phyloP scores from a whole-genome alignment of 2,329 filamentous ascomycete genomes.

The Penicillium sp. region DNA sequence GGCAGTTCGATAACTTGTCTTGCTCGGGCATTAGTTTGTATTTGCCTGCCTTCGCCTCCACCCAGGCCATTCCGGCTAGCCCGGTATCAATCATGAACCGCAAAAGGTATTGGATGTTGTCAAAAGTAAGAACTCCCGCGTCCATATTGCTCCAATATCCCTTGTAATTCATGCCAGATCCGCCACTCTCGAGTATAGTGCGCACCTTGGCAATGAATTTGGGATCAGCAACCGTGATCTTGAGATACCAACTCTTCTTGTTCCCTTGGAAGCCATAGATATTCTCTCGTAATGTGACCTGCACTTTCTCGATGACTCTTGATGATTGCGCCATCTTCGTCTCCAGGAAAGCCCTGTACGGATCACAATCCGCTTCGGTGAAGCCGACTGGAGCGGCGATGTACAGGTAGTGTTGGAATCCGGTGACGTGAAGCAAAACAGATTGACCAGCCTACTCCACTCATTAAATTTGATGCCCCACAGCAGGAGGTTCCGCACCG shows the following conservation, averaged over 20 bases:
- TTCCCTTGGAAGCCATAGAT: constrained; percentile 95
- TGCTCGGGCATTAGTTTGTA: constrained; percentile 68
- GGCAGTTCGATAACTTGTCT: constrained; percentile 83
- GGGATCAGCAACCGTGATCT: constrained; percentile 88
- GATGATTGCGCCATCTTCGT: constrained; percentile 71
- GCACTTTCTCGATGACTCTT: constrained; percentile 74
- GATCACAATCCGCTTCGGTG: constrained; percentile 70
- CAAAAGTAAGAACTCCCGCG: constrained; percentile 81
- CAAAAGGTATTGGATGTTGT: constrained; percentile 92
- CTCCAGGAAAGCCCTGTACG: constrained; percentile 80
- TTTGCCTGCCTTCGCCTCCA: constrained; percentile 73
- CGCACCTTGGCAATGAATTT: constrained; percentile 78
- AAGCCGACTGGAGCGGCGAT: constrained; percentile 85
- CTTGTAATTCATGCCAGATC: constrained; percentile 75
- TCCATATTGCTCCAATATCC: constrained; percentile 75
- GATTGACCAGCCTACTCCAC: constrained; percentile 68
- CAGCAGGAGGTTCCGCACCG: not conserved
- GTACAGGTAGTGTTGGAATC: constrained; percentile 95
- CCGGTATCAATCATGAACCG: constrained; percentile 98
- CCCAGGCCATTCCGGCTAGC: constrained; percentile 96
- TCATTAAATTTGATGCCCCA: constrained; percentile 10
- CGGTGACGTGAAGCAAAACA: constrained; percentile 89
- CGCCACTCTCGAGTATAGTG: constrained; percentile 68
- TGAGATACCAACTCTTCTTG: constrained; percentile 84
- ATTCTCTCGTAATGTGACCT: constrained; percentile 82